These are phyloP conservation scores for Closterium sp. DNA, from an alignment of 139 green algal species.

Conservation along the genomic window DNA sequence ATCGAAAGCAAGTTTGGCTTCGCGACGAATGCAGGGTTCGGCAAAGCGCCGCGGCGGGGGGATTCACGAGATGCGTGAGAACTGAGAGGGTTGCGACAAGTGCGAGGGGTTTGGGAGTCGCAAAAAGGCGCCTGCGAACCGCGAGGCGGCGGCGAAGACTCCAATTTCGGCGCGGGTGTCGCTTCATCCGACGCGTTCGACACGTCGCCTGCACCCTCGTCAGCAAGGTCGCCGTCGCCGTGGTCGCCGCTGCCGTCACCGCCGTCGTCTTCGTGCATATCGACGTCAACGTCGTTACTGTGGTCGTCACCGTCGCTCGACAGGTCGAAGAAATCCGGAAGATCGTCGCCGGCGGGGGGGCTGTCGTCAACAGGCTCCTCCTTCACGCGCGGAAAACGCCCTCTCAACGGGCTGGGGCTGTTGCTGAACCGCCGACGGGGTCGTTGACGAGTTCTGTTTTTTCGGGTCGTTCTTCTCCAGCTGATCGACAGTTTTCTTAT, in stretches of 20 bases:
- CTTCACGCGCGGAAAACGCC: not conserved
- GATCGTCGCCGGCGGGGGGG: not conserved
- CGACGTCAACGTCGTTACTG: not conserved
- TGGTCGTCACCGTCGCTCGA: not conserved
- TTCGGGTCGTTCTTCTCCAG: too few species aligned
- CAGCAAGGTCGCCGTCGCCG: not conserved
- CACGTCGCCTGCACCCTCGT: not conserved
- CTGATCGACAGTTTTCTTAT: too few species aligned
- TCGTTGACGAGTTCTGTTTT: too few species aligned
- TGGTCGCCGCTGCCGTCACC: too few species aligned
- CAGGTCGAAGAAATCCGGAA: not conserved
- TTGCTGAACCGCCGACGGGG: too few species aligned
- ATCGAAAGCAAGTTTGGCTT: not conserved
- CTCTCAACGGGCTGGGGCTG: too few species aligned
- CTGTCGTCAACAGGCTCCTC: not conserved
- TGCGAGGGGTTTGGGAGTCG: too few species aligned
- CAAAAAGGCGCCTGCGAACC: too few species aligned
- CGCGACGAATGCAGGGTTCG: not conserved
- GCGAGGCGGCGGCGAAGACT: too few species aligned
- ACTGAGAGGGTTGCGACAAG: not conserved
- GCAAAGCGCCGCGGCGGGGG: not conserved
- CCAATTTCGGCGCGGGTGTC: not conserved
- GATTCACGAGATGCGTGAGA: not conserved
- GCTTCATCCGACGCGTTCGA: too few species aligned
- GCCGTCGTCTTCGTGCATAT: not conserved